Evolutionary conservation across 495 filamentous ascomycete genomes (phyloP), one percentile per base, ranked within the genome.

Genomic region (Parachaetomium inaequale): DNA sequence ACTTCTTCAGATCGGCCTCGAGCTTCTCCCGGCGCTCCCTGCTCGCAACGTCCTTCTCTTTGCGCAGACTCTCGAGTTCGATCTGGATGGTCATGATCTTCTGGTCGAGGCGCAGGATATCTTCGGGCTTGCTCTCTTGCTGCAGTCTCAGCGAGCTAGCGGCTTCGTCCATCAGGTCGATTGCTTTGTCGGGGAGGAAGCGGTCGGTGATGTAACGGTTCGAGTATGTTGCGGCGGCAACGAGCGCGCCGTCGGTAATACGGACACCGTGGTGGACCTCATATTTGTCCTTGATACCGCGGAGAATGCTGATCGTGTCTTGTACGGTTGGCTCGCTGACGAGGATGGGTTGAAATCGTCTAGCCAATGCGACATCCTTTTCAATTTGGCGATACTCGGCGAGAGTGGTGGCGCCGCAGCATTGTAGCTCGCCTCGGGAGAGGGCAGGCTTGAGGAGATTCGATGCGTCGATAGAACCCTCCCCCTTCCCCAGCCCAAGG

Each of bases 41-140:
- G 62, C 91, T 96, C 14, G 86, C 85, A 43, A 95, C 77, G 68
- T 98, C 94, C 15, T 87, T 96, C 74, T 98, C 94, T 65, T 98
- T 98, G 53, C 94, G 84, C 31, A 98, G 81, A 55, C 93, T 96
- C 72, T 98, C 94, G 2, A 98, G 81, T 73, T 98, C 94, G 66
- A 98, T 98, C 67, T 96, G 93, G 42, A 98, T 90, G 1, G 94
- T 98, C 80, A 96, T 93, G 53, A 98, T 96, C 68, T 90, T 88
- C 51, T 93, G 90, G 68, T 98, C 94, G 21, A 97, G 82, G 54
- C 88, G 85, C 70, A 92, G 86, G 31, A 98, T 97, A 15, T 91
- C 85, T 61, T 98, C 94, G 0, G 94, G 94, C 64, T 96, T 96
- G 67, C 91, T 96, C 75, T 98, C 94, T 72, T 98, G 94, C 70